A percentile compares a stretch with the other conserved stretches of the same genome.
phyloP scores from a whole-genome alignment of 2,329 filamentous ascomycete species.

The Fusarium sp. region DNA sequence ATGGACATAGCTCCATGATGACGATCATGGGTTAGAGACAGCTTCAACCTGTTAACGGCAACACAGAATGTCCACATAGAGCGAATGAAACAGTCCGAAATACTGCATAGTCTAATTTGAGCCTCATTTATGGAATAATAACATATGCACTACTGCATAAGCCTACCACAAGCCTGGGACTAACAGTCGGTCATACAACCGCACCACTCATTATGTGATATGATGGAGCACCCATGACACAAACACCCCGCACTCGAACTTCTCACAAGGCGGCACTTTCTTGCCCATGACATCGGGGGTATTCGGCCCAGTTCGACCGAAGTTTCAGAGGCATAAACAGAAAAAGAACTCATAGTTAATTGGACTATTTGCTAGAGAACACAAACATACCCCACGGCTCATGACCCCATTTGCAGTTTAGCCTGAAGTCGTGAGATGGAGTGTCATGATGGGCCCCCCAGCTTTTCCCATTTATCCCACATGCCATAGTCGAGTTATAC shows the following conservation, averaged over 20 bases:
- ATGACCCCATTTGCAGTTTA: constrained; percentile 38
- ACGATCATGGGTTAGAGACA: constrained; percentile 3
- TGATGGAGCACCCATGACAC: constrained; percentile 30
- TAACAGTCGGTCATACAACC: constrained; percentile 21
- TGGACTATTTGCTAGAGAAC: not conserved
- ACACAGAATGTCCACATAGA: not conserved
- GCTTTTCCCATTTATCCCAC: constrained; percentile 40
- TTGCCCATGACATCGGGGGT: not conserved
- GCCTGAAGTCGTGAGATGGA: constrained; percentile 38
- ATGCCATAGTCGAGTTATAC: not conserved
- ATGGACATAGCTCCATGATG: constrained; percentile 10
- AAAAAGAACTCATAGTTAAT: constrained; percentile 3
- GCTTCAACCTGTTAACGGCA: not conserved
- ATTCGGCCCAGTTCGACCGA: constrained; percentile 30
- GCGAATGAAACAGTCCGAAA: not conserved
- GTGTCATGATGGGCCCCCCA: constrained; percentile 41
- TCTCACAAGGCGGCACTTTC: not conserved
- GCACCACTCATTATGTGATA: constrained; percentile 39
- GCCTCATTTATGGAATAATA: constrained; percentile 8
- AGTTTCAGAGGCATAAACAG: not conserved
- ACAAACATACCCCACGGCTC: constrained; percentile 20
- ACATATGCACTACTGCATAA: not conserved
- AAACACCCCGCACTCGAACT: constrained; percentile 33
- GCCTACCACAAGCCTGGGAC: not conserved
- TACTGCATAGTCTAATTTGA: constrained; percentile 2